Base-by-base conservation (phyloP, 2,329 filamentous ascomycete genomes). In the Fusarium multiceps region DNA sequence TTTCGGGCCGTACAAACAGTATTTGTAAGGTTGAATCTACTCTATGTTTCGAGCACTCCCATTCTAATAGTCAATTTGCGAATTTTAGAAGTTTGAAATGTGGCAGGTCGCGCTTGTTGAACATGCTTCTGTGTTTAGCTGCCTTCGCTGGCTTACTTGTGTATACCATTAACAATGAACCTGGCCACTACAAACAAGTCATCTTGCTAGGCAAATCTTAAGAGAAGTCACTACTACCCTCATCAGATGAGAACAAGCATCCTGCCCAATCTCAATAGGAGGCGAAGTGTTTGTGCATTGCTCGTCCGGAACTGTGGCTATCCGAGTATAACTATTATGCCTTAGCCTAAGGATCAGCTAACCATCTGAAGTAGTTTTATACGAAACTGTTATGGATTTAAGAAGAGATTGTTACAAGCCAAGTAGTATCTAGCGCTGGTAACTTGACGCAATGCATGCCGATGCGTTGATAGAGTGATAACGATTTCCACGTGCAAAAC, bases 291-390 rank as follows among this genome's bases (percentile, higher is more conserved):
- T 30, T 40, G 37, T 28, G 28, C 20, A 37, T 37, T 25, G 27
- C 21, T 30, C 16, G 37, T 27, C 18, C 53, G 23, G 23, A 21
- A 63, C 16, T 11, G 21, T 21, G n/a, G 23, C 30, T 49, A 32
- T 37, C 45, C 45, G 45, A 20, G 30, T 49, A 30, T 40, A 6
- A 7, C n/a, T n/a, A 8, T 49, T 50, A 40, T 56, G 54, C 54
- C 54, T 56, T 50, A 16, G 43, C 30, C 54, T 49, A 50, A 50
- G 30, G 54, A 56, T 18, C 12, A 56, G 11, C 20, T 37, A 12
- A 37, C 34, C n/a, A n/a, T 18, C 34, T 7, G 13, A 32, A 25
- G 9, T 27, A 16, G 47, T 23, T 13, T 12, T 10, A 32, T 18
- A 40, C 16, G 23, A 28, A 23, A 23, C 16, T 28, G 13, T 20